Evolutionary conservation across 2,329 filamentous ascomycete species (phyloP), one percentile per base, ranked within the genome.

Genomic region (Colletotrichum nymphaeae): DNA sequence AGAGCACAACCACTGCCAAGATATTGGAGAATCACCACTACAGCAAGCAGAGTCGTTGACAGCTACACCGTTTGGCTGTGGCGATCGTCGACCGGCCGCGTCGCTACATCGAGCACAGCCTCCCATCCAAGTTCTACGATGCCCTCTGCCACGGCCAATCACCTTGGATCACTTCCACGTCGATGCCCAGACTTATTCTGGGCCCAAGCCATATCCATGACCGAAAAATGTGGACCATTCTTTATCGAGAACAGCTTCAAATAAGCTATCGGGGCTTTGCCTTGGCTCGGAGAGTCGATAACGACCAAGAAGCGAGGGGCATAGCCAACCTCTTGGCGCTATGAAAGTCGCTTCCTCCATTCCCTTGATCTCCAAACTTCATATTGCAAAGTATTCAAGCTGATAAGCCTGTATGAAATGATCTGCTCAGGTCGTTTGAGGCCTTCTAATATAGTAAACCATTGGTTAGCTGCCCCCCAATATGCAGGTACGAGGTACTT

Each of bases 1-100:
- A 67, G 69, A 63, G 22, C 46, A 57, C 63, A 49, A 32, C 37
- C 22, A 32, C 46, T 30, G 69, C 69, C 69, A 71, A 71, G 69
- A 35, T 56, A 46, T 24, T 24, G 46, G 32, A 67, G 1, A n/a
- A 37, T 49, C 9, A 56, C 22, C 67, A 42, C 52, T 19, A 42
- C 63, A 46, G 24, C 19, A 24, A 35, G 19, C n/a, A n/a, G 14
- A 22, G n/a, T n/a, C n/a, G 16, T 30, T n/a, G 55, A 46, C 24
- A 19, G 46, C 42, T 42, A 63, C 16, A 63, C 24, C 26, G 7
- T 46, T 5, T 14, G 11, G 12, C 7, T 26, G 26, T 22, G 16
- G 5, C 22, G 37, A 62, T 26, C 24, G 8, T 22, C 16, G 19
- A 55, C 11, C 53, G 42, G 42, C 55, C 19, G 24, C 35, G 32